Conservation (phyloP, 108 stramenopile genomes). For the Conticribra guillardii region DNA sequence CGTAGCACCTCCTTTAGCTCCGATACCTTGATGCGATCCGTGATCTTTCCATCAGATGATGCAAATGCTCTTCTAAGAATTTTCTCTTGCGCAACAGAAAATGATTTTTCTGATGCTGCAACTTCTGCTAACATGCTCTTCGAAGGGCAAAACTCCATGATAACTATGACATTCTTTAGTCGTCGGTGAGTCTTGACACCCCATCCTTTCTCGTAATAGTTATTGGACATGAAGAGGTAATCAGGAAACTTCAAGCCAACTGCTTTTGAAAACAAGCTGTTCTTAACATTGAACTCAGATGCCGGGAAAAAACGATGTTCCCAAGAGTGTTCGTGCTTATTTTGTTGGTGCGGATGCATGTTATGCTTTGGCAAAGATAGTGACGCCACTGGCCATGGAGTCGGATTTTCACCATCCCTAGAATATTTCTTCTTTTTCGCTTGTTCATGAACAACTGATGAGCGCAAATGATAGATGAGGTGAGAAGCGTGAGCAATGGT, state of each 20-base stretch:
- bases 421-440: slow-evolving; percentile 96
- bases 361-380: slow-evolving; percentile 68
- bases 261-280: slow-evolving; percentile 85
- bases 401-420: slow-evolving; percentile 94
- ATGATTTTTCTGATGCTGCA: slow-evolving; percentile 74
- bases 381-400: slow-evolving; percentile 89
- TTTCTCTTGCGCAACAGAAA: slow-evolving; percentile 89
- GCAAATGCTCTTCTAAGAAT: slow-evolving; percentile 89
- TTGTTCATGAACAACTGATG: slow-evolving; percentile 83
- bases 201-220: slow-evolving; percentile 96
- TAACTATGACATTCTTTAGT: slow-evolving; percentile 96
- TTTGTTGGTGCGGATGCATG: slow-evolving; percentile 33
- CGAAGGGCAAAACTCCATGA: slow-evolving; percentile 91
- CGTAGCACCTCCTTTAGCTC: slow-evolving; percentile 90
- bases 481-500: too few relatives aligned
- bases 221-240: slow-evolving; percentile 88
- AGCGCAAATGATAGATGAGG: too few relatives aligned
- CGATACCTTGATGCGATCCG: slow-evolving; percentile 82
- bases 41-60: slow-evolving; percentile 81
- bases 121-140: slow-evolving; percentile 70
- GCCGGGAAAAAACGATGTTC: slow-evolving; percentile 95
- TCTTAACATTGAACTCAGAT: slow-evolving; percentile 93
- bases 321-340: slow-evolving; percentile 50
- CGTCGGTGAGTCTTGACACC: slow-evolving; percentile 93
- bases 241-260: slow-evolving; percentile 80